Evolutionary conservation across 1,284 basidiomycete species (phyloP).

Genomic region (Ceratobasidium sp.): DNA sequence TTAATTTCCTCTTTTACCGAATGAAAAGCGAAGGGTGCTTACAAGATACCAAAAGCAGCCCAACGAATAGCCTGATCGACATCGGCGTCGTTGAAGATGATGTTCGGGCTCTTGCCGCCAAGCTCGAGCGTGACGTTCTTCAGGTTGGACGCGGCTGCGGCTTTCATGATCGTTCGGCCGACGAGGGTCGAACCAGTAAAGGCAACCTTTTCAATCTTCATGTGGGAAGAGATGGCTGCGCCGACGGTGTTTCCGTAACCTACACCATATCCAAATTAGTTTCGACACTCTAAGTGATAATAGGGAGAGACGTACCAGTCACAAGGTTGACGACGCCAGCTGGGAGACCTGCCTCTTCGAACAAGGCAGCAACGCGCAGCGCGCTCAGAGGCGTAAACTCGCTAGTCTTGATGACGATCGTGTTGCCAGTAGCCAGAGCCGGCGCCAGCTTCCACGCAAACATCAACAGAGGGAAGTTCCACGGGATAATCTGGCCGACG

Average conservation of each 20-base stretch:
- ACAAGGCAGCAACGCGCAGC: constrained; percentile 65
- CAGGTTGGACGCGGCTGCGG: constrained; percentile 86
- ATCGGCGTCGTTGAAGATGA: constrained; percentile 80
- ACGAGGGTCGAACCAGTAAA: constrained; percentile 85
- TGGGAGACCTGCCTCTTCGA: constrained; percentile 73
- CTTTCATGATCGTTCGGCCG: constrained; percentile 88
- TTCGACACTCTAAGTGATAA: constrained; percentile 10
- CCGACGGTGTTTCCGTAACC: constrained; percentile 78
- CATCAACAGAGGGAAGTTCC: constrained; percentile 69
- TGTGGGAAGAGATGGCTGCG: constrained; percentile 72
- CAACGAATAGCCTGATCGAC: constrained; percentile 86
- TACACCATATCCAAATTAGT: constrained; percentile 51
- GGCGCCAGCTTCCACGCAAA: constrained; percentile 85
- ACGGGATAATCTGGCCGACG: constrained; percentile 72
- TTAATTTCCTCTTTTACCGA: constrained; percentile 2
- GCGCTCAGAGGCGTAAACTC: constrained; percentile 92
- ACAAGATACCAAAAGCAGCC: constrained; percentile 87
- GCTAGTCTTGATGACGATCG: constrained; percentile 88
- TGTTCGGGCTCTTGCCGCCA: constrained; percentile 91
- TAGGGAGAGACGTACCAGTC: constrained; percentile 51
- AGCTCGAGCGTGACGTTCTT: constrained; percentile 94
- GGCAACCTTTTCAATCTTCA: constrained; percentile 63
- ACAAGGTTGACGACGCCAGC: constrained; percentile 81
- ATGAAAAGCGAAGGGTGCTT: constrained; percentile 53
- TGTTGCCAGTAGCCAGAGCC: constrained; percentile 88